Percentiles rank a stretch among this genome's conserved stretches.
Evolutionary conservation across 2,329 filamentous ascomycete genomes (phyloP).

Genomic region (Aspergillus pseudonomiae): DNA sequence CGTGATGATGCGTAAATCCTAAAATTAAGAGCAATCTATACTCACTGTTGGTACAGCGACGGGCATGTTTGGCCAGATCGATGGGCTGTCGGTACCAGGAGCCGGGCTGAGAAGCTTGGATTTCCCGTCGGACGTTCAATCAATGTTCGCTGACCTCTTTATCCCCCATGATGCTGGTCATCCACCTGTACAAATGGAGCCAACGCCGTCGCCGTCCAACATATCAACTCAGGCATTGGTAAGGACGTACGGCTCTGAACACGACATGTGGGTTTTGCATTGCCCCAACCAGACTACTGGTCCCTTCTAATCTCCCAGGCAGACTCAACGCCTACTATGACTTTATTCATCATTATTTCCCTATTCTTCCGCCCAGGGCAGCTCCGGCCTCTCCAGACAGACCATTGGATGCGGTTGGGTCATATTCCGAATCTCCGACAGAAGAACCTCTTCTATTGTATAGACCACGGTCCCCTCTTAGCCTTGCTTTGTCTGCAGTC

Average conservation of each 20-base stretch:
- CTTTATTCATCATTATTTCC: constrained; percentile 51
- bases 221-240: constrained; percentile 34
- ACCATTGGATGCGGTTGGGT: constrained; percentile 36
- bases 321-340: constrained; percentile 52
- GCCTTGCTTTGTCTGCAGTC: constrained; percentile 47
- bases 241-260: constrained; percentile 44
- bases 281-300: background rate
- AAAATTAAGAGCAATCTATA: constrained; percentile 4
- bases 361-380: constrained; percentile 45
- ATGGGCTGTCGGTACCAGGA: constrained; percentile 43
- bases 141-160: constrained; percentile 44
- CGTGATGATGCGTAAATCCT: constrained; percentile 15
- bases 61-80: constrained; percentile 45
- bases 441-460: constrained; percentile 38
- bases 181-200: constrained; percentile 31
- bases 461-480: constrained; percentile 45
- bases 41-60: constrained; percentile 31
- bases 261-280: constrained; percentile 40
- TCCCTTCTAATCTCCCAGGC: constrained; percentile 18
- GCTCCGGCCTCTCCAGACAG: constrained; percentile 33
- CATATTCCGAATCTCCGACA: constrained; percentile 33
- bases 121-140: constrained; percentile 39
- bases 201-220: constrained; percentile 31
- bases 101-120: constrained; percentile 46
- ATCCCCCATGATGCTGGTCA: constrained; percentile 26